Evolutionary conservation across 164 flowering plant genomes (phyloP), one percentile per base, ranked within the genome.

Genomic region (Warburgia ugandensis): DNA sequence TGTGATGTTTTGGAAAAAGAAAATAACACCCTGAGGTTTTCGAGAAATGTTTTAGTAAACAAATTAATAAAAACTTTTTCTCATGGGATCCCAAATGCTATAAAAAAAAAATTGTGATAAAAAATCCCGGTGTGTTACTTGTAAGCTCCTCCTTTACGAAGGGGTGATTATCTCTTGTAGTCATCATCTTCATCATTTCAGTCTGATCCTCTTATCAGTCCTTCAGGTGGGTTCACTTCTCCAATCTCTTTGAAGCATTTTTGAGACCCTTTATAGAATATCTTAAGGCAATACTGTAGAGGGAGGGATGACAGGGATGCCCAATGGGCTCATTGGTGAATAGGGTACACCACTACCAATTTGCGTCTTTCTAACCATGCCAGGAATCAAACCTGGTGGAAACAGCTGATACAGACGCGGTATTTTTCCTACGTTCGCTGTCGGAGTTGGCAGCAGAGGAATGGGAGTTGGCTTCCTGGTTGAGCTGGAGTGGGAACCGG

Each of bases 321-420:
- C 99, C 60, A 94, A 66, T 42, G 99, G 99, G 67, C 96, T 94
- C 84, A 89, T 65, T 4, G 99, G 90, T 40, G 97, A 94, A 69
- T 94, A 94, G 3, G 99, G 97, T 17, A 94, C 99, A 32, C 99
- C 99, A 69, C 96, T 89, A 19, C 99, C 99, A 36, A 94, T 86
- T 73, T 94, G 96, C 92, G 83, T 87, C 62, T 94, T 94, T 55
- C 80, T 70, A 19, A 94, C 96, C 99, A 94, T 94, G 36, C 96
- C 97, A 16, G 97, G 99, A 43, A 94, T 86, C 33, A 94, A 88
- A 27, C 97, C 99, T 22, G 99, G 99, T 1, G 99, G 99, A 59
- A 94, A 92, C 31, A 92, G 58, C 22, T 97, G 99, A 54, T 94
- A 86, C 5, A 96, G 90, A 1, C 96, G 92, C 25, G 75, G 62